phyloP scores from a whole-genome alignment of 768 basidiomycete genomes.

The Royoungia palumana region DNA sequence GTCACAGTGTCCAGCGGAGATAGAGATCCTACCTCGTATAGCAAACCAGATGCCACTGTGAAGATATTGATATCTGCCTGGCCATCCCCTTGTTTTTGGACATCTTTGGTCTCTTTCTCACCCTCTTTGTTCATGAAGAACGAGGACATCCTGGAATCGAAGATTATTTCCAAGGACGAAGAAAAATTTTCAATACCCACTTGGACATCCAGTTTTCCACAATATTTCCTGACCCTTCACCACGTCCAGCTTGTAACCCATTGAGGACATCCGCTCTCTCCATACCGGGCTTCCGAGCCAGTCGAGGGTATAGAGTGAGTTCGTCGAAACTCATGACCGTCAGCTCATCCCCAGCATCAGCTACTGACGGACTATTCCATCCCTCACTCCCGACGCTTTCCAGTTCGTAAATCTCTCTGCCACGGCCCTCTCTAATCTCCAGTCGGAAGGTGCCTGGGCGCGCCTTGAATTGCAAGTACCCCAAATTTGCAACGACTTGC shows the following conservation, averaged over 20 bases:
- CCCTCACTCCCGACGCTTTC: conserved; percentile 89
- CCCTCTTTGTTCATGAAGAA: conserved; percentile 37
- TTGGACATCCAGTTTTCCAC: conserved; percentile 49
- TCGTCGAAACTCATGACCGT: conserved; percentile 90
- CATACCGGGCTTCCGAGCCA: conserved; percentile 69
- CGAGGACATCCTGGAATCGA: conserved; percentile 39
- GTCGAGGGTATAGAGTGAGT: conserved; percentile 79
- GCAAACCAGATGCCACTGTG: conserved; percentile 93
- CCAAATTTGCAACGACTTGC: conserved; percentile 89
- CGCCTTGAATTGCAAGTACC: conserved; percentile 94
- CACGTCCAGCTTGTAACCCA: conserved; percentile 34
- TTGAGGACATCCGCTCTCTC: conserved; percentile 78
- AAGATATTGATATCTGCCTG: conserved; percentile 98
- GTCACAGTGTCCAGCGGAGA: not conserved
- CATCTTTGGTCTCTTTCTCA: conserved; percentile 12
- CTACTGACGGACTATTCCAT: conserved; percentile 75
- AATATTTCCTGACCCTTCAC: conserved; percentile 35
- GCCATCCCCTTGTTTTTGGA: conserved; percentile 27
- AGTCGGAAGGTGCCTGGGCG: conserved; percentile 85
- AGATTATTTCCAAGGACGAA: conserved; percentile 3
- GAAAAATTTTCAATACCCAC: conserved; percentile 34
- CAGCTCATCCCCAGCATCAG: conserved; percentile 67
- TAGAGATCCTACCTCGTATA: conserved; percentile 77
- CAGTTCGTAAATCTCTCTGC: conserved; percentile 73
- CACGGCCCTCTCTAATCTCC: conserved; percentile 78